Evolutionary conservation across 148 eudicot species (phyloP), one percentile per base, ranked within the genome.

Genomic region (Rheum nobile): DNA sequence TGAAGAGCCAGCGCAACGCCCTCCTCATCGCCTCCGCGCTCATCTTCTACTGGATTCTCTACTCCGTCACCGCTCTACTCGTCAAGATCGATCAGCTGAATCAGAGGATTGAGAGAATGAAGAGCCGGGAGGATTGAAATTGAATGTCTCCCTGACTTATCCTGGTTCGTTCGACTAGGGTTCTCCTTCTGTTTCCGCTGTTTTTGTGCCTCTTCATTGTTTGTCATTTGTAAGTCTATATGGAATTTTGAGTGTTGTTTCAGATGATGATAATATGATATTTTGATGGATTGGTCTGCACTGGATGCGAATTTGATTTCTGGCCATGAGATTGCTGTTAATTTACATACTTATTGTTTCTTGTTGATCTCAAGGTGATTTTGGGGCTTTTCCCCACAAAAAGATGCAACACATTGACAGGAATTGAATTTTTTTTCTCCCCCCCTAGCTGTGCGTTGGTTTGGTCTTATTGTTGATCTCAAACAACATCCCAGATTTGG

Each of bases 1-100:
- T 85, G 85, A 90, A 92, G 80, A 79, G 84, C 52, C 95, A 92
- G 83, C 80, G 97, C 31, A 92, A 92, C 76, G 89, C 86, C 5
- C 79, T 88, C 2, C 79, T 89, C 12, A 90, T 90, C 72, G 92
- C 82, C 24, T 78, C 88, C 17, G 97, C 97, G 0, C 80, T 89
- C 12, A 41, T 88, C 24, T 86, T 89, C 72, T 92, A 88, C 81
- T 92, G 92, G 97, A 76, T 92, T 19, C 77, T 92, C 41, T 92
- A 82, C 72, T 81, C 92, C 19, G 88, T 92, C 13, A 90, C 95
- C 16, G 78, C 84, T 0, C 81, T 92, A 57, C 82, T 86, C 50
- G 89, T 83, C 16, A 80, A 78, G 73, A 70, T 88, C 48, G 97
- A 92, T 69, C 77, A 71, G 77, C 61, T 92, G 80, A 86, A 85